Conservation (phyloP, 345 rosid species). For the Kernera saxatilis region DNA sequence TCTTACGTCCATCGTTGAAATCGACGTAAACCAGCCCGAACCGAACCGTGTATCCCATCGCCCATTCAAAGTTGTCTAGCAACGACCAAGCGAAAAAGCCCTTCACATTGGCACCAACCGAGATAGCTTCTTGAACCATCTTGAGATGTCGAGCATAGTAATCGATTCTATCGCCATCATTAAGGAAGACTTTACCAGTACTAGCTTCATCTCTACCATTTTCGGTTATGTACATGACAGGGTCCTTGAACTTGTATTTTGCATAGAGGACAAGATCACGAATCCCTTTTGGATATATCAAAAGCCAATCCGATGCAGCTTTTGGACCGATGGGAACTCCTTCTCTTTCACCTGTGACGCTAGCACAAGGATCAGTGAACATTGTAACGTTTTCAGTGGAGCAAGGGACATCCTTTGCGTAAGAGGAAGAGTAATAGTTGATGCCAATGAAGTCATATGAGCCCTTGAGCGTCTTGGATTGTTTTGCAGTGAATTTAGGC, state of each 20-base stretch:
- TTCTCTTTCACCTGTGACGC: constrained; percentile 1
- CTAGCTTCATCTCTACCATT: constrained; percentile 1
- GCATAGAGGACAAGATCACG: constrained; percentile 5
- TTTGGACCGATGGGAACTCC: constrained; percentile 6
- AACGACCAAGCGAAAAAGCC: constrained; percentile 1
- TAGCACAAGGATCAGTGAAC: constrained; percentile 1
- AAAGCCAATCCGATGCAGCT: constrained; percentile 3
- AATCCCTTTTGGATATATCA: not conserved
- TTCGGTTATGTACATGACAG: not conserved
- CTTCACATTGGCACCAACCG: not conserved
- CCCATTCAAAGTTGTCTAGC: constrained; percentile 2
- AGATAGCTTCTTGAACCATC: not conserved
- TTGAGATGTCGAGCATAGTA: not conserved
- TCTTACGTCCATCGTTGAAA: not conserved
- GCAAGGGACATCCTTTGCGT: not conserved
- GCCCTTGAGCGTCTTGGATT: not conserved
- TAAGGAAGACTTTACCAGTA: not conserved
- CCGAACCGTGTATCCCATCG: not conserved
- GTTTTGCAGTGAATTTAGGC: not conserved
- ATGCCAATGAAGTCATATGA: constrained; percentile 11
- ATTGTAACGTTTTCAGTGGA: constrained; percentile 1
- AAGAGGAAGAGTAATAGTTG: not conserved
- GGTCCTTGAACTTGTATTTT: not conserved
- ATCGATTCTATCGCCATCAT: not conserved
- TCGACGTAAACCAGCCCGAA: not conserved